phyloP scores from a whole-genome alignment of 371 early-diverging fungal genomes.

The Circinella umbellata region DNA sequence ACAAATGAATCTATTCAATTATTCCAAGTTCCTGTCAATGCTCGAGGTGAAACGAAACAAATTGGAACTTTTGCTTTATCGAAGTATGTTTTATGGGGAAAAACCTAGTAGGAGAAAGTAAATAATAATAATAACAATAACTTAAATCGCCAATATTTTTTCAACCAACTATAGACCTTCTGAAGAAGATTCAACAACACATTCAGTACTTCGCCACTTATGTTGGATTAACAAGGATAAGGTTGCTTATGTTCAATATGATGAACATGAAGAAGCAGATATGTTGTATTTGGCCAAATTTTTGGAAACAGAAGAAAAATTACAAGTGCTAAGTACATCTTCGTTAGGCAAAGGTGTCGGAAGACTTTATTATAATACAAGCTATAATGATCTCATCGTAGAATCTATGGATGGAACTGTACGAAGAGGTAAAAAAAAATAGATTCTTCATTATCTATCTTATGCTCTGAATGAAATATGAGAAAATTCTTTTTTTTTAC shows the following conservation, averaged over 20 bases:
- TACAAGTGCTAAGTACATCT: slow-evolving; percentile 9
- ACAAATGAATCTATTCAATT: slow-evolving; percentile 55
- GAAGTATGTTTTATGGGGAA: background rate
- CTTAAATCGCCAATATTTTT: background rate
- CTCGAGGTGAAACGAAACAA: slow-evolving; percentile 25
- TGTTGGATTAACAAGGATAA: slow-evolving; percentile 36
- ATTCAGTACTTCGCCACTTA: slow-evolving; percentile 37
- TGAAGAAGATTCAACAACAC: slow-evolving; percentile 1
- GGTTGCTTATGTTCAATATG: slow-evolving; percentile 39
- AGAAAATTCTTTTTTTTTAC: background rate
- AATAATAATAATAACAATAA: background rate
- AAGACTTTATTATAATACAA: slow-evolving; percentile 35
- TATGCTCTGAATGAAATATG: no score
- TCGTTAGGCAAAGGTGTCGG: slow-evolving; percentile 27
- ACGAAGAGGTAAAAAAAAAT: slow-evolving; percentile 27
- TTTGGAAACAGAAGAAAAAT: slow-evolving; percentile 9
- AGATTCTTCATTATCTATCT: no score
- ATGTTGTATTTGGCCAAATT: slow-evolving; percentile 31
- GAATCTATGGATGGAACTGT: slow-evolving; percentile 54
- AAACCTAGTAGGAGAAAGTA: background rate
- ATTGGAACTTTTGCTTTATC: slow-evolving; percentile 19
- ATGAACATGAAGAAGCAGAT: slow-evolving; percentile 27
- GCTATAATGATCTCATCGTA: slow-evolving; percentile 45
- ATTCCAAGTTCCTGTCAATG: slow-evolving; percentile 45
- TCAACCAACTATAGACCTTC: background rate